These are phyloP conservation scores for Plectosphaerella sp. DNA, from an alignment of 2,329 filamentous ascomycete genomes.

Conservation along the genomic window DNA sequence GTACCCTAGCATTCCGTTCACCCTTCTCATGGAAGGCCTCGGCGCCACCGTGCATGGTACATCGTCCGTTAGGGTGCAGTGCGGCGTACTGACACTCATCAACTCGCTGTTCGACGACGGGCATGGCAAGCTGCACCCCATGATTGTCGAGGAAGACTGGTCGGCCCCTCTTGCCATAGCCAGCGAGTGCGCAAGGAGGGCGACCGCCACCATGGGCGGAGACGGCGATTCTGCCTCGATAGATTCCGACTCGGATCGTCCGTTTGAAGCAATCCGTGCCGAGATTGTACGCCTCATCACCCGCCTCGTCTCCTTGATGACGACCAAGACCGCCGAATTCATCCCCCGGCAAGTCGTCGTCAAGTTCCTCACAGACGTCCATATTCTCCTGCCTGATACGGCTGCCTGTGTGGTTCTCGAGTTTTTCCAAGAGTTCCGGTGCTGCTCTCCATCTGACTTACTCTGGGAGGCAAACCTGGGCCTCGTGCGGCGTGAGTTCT, in stretches of 20 bases:
- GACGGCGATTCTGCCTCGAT: constrained; percentile 11
- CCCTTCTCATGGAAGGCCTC: constrained; percentile 54
- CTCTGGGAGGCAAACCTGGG: constrained; percentile 63
- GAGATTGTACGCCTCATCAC: constrained; percentile 41
- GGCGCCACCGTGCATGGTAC: constrained; percentile 42
- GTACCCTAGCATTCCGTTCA: constrained; percentile 55
- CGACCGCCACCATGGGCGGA: constrained; percentile 8
- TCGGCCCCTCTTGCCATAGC: constrained; percentile 55
- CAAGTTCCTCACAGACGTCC: constrained; percentile 60
- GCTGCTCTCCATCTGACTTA: constrained; percentile 66
- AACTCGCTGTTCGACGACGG: constrained; percentile 52
- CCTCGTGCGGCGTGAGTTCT: constrained; percentile 58
- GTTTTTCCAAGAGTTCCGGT: constrained; percentile 64
- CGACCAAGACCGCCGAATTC: constrained; percentile 44
- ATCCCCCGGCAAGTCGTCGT: constrained; percentile 64
- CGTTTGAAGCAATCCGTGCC: constrained; percentile 33
- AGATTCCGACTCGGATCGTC: constrained; percentile 19
- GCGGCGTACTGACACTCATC: constrained; percentile 45
- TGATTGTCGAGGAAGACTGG: constrained; percentile 65
- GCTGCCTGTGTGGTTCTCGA: constrained; percentile 60
- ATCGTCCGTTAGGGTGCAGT: constrained; percentile 38
- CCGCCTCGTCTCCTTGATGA: constrained; percentile 45
- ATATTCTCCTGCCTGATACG: constrained; percentile 58
- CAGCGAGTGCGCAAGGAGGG: constrained; percentile 43
- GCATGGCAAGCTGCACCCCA: constrained; percentile 45